phyloP scores from a whole-genome alignment of 2,329 filamentous ascomycete species.

The Colletotrichum sp. region DNA sequence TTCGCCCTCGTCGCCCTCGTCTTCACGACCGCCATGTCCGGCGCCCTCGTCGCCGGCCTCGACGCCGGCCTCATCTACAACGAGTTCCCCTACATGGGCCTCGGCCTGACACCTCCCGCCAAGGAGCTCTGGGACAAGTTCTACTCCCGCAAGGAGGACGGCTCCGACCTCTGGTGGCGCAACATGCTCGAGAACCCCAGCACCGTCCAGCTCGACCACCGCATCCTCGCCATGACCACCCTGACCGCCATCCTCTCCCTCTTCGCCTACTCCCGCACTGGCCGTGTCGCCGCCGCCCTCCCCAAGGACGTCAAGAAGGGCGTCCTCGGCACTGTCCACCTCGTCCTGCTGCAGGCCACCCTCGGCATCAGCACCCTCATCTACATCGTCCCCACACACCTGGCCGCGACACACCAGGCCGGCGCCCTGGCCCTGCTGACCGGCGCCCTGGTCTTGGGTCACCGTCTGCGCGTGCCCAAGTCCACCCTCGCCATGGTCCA shows the following conservation, averaged over 20 bases:
- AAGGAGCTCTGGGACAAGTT: conserved; percentile 84
- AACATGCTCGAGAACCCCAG: conserved; percentile 98
- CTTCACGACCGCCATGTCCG: conserved; percentile 91
- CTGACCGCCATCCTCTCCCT: conserved; percentile 82
- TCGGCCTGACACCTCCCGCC: conserved; percentile 79
- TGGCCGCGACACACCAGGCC: conserved; percentile 93
- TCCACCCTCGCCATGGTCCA: conserved; percentile 66
- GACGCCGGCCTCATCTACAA: conserved; percentile 99
- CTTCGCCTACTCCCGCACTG: conserved; percentile 79
- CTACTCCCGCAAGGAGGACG: conserved; percentile 81
- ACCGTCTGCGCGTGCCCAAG: conserved; percentile 76
- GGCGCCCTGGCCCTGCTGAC: conserved; percentile 86
- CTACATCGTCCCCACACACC: conserved; percentile 88
- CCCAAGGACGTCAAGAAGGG: conserved; percentile 70
- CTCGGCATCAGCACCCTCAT: conserved; percentile 91
- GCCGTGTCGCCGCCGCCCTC: conserved; percentile 61
- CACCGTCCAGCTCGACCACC: conserved; percentile 93
- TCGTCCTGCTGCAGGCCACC: conserved; percentile 80
- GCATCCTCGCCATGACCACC: conserved; percentile 87
- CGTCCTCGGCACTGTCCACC: conserved; percentile 79
- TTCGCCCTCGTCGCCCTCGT: conserved; percentile 75
- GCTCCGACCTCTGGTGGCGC: conserved; percentile 90
- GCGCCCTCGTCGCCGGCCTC: conserved; percentile 89
- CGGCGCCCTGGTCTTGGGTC: conserved; percentile 79
- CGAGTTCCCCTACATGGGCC: conserved; percentile 95